Evolutionary conservation across 2,329 filamentous ascomycete genomes (phyloP).

Genomic region (Aspergillus transmontanensis): DNA sequence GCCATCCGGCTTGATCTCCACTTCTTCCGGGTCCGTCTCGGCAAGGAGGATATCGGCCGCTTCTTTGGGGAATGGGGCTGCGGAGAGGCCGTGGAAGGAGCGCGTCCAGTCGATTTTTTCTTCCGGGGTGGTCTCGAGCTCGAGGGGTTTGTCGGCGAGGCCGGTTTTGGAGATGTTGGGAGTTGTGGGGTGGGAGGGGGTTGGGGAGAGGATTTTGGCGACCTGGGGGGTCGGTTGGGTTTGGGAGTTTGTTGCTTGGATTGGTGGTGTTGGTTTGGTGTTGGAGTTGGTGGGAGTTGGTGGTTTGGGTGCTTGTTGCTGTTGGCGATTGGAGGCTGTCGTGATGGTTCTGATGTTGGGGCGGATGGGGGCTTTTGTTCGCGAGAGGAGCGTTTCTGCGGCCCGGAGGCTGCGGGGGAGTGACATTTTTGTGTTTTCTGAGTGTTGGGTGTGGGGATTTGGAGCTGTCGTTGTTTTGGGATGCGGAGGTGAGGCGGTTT

Average conservation of each 20-base stretch:
- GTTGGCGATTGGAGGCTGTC: not conserved
- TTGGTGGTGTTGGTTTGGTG: not conserved
- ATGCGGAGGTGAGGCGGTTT: not conserved
- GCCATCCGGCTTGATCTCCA: conserved; percentile 97
- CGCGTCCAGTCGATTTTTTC: conserved; percentile 75
- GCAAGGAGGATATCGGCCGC: conserved; percentile 68
- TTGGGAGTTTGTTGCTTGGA: not conserved
- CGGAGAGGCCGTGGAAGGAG: conserved; percentile 79
- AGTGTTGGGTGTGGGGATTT: not conserved
- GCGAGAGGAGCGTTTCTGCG: conserved; percentile 21
- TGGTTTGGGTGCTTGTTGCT: conserved; percentile 13
- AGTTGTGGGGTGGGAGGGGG: conserved; percentile 34
- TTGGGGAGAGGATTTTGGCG: conserved; percentile 24
- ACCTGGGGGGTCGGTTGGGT: conserved; percentile 15
- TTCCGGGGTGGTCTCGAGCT: conserved; percentile 30
- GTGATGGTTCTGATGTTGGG: conserved; percentile 3
- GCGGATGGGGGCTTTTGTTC: conserved; percentile 14
- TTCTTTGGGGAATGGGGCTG: conserved; percentile 70
- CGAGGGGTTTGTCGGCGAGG: conserved; percentile 37
- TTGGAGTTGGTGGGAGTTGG: conserved; percentile 10
- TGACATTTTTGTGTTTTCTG: conserved; percentile 23
- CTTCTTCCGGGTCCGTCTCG: conserved; percentile 70
- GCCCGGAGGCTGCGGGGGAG: conserved; percentile 23
- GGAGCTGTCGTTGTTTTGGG: conserved; percentile 5
- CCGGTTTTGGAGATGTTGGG: conserved; percentile 43